Evolutionary conservation across 805 yeast genomes (phyloP).

Genomic region (Saccharomycopsis malanga): DNA sequence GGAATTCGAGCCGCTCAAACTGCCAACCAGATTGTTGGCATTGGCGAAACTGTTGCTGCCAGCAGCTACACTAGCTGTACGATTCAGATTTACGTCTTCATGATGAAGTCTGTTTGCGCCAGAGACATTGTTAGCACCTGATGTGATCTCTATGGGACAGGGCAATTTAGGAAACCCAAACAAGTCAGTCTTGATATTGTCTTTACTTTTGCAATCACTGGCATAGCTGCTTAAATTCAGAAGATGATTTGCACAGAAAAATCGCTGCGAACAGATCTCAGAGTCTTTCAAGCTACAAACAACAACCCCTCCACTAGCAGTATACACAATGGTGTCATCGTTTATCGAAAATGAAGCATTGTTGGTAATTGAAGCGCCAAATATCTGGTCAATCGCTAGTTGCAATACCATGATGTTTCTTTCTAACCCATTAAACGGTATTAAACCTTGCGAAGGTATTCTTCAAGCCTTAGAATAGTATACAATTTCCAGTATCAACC

Average conservation of each 20-base stretch:
- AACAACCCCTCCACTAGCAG: conserved; percentile 9
- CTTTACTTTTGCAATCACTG: not conserved
- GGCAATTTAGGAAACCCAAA: conserved; percentile 2
- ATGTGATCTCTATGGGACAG: no score
- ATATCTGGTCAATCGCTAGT: conserved; percentile 1
- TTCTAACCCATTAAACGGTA: no score
- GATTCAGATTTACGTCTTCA: no score
- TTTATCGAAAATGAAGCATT: not conserved
- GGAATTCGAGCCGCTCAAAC: not conserved
- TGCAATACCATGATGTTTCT: not conserved
- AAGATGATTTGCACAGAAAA: conserved; percentile 7
- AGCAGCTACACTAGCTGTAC: no score
- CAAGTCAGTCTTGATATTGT: not conserved
- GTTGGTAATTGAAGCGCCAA: conserved; percentile 5
- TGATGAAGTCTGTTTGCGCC: no score
- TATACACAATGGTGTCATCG: not conserved
- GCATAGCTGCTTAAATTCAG: not conserved
- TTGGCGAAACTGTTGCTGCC: no score
- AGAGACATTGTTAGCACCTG: no score
- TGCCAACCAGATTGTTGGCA: no score
- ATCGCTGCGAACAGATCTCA: not conserved
- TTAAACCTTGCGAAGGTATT: no score
- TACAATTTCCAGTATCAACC: no score
- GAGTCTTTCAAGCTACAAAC: conserved; percentile 1
- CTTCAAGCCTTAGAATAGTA: no score